Conservation (phyloP, 139 green algal genomes). For the Deuterostichococcus epilithicus region DNA sequence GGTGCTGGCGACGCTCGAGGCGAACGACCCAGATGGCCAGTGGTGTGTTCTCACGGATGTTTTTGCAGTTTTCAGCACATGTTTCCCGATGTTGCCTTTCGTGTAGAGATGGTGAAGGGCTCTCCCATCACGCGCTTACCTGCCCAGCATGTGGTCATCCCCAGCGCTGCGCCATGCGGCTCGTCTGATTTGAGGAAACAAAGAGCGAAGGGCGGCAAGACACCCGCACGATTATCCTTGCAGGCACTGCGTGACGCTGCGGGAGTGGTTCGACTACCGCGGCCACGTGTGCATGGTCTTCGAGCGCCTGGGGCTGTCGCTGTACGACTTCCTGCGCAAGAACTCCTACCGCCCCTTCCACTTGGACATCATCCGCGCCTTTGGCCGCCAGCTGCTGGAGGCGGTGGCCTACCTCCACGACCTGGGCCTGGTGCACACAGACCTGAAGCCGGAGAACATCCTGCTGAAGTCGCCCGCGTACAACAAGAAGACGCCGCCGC, state of each 20-base stretch:
- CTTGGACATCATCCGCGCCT: conserved; percentile 64
- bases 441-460: conserved; percentile 99
- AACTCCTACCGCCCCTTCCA: conserved; percentile 92
- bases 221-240: not conserved
- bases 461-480: conserved; percentile 67
- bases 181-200: too few species aligned
- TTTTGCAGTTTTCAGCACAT: too few species aligned
- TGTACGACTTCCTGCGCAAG: conserved; percentile 94
- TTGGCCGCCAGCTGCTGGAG: conserved; percentile 76
- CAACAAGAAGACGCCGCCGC: conserved; percentile 14
- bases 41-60: not conserved
- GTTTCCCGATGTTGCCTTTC: too few species aligned
- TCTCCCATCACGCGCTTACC: too few species aligned
- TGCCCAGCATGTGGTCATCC: too few species aligned
- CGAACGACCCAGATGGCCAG: conserved; percentile 57
- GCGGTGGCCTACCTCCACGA: conserved; percentile 86
- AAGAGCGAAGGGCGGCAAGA: conserved; percentile 3
- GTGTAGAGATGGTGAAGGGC: too few species aligned
- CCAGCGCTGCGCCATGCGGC: too few species aligned
- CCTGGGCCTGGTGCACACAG: conserved; percentile 90
- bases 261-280: conserved; percentile 96
- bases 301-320: conserved; percentile 85
- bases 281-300: conserved; percentile 99
- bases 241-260: conserved; percentile 77
- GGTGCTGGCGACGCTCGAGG: conserved; percentile 78